Evolutionary conservation across 1,284 basidiomycete genomes (phyloP), one percentile per base, ranked within the genome.

Genomic region (Tylopilus sp.): DNA sequence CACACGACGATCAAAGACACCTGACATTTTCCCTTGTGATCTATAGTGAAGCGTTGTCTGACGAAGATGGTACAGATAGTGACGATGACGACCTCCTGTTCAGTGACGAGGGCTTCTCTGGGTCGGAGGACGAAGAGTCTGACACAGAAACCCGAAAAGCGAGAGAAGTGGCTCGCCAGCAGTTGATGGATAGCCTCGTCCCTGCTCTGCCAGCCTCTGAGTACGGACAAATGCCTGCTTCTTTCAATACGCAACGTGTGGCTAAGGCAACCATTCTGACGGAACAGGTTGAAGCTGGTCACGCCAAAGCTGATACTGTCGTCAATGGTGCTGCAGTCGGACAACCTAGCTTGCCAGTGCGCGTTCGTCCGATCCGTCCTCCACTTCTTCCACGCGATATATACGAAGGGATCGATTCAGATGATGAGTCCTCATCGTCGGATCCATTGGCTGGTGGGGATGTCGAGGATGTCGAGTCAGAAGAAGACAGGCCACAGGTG

Each of bases 401-500:
- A 60, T 95, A 85, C 63, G 92, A 95, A 48, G 92, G 92, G 17
- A 84, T 88, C 35, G 82, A 93, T 65, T 92, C 90, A 1, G 92
- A 94, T 60, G 91, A 93, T 52, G 89, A 91, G 59, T 86, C 84
- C 1, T 65, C 65, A 20, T 64, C 62, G 14, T 72, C 66, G n/a
- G 66, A 72, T 36, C 70, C 67, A 22, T 53, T 72, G 29, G 56
- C 52, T 15, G 67, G 67, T 19, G 66, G 61, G 19, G 86, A 86
- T 43, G 79, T 81, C 17, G 83, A 79, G 24, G 80, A 83, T 24
- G 83, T 81, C 31, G 84, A 84, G 15, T 77, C 75, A 9, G 91
- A 90, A 43, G 88, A 92, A 59, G 90, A 92, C 35, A 74, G 75
- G 20, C 88, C 90, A 1, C 85, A 89, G 61, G 77, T 92, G 2